A percentile compares a stretch with the other conserved stretches of the same genome.
phyloP scores from a whole-genome alignment of 176 grass and related monocot genomes.

The Triticum dicoccoides region DNA sequence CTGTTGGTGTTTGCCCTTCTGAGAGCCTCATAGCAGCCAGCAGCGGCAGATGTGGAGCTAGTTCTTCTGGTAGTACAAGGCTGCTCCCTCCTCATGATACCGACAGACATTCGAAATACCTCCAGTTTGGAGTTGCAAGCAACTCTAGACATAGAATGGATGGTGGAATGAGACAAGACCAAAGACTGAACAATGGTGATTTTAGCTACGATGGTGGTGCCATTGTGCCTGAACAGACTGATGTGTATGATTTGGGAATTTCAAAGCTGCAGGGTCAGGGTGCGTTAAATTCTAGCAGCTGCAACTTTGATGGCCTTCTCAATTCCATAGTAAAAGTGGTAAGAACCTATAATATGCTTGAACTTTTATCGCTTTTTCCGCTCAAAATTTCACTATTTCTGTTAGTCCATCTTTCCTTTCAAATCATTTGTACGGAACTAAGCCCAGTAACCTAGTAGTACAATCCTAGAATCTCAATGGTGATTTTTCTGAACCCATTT shows the following conservation, averaged over 20 bases:
- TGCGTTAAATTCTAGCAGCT: constrained; percentile 56
- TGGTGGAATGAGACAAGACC: constrained; percentile 48
- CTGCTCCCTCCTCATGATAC: constrained; percentile 25
- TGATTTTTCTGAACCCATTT: not conserved
- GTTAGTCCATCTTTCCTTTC: not conserved
- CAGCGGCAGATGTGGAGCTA: constrained; percentile 32
- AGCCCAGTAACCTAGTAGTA: not conserved
- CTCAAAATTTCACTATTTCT: not conserved
- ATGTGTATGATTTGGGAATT: constrained; percentile 34
- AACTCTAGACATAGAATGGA: constrained; percentile 41
- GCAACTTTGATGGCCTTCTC: constrained; percentile 70
- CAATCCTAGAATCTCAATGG: too few species aligned
- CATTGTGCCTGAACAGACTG: constrained; percentile 26
- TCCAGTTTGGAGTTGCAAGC: constrained; percentile 54
- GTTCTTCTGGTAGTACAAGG: constrained; percentile 37
- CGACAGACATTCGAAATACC: constrained; percentile 37
- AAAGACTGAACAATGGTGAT: constrained; percentile 39
- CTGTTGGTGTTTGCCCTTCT: constrained; percentile 26
- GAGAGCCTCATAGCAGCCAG: constrained; percentile 35
- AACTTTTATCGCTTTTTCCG: not conserved
- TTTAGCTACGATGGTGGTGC: constrained; percentile 37
- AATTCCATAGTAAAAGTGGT: constrained; percentile 93
- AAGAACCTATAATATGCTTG: constrained; percentile 4
- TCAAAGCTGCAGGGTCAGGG: constrained; percentile 57
- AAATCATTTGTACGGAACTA: not conserved